Conservation (phyloP, 2,329 filamentous ascomycete species). For the Colletotrichum gloeosporioides region DNA sequence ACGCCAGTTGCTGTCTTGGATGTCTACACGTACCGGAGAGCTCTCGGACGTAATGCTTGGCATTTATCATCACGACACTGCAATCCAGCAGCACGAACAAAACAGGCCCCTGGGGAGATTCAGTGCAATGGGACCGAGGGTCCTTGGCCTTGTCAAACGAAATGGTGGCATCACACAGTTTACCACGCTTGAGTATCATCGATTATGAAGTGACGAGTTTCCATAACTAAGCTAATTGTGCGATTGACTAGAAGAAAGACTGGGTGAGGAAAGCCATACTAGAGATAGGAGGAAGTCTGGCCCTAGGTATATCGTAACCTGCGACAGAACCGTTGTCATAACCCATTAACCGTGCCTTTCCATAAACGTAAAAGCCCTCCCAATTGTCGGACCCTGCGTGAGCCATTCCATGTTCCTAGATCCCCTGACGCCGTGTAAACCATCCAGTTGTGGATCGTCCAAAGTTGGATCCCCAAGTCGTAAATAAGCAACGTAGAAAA, state of each 20-base stretch:
- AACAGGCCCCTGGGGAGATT: not conserved
- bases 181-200: not conserved
- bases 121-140: not conserved
- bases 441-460: not conserved
- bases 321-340: not conserved
- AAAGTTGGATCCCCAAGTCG: not conserved
- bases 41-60: not conserved
- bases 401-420: not conserved
- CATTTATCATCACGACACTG: not conserved
- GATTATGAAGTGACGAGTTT: not conserved
- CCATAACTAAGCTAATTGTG: not conserved
- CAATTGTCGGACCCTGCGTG: not conserved
- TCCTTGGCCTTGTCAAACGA: not conserved
- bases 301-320: not conserved
- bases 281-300: not conserved
- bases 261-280: not conserved
- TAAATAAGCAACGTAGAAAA: not conserved
- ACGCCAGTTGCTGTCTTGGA: not conserved
- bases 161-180: not conserved
- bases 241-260: not conserved
- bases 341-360: not conserved
- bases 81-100: not conserved
- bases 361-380: not conserved
- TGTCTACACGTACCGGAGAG: not conserved
- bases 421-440: not conserved